A percentile compares a stretch with the other conserved stretches of the same genome.
Conservation (phyloP, 2,329 filamentous ascomycete species). For the Aspergillus bombycis region DNA sequence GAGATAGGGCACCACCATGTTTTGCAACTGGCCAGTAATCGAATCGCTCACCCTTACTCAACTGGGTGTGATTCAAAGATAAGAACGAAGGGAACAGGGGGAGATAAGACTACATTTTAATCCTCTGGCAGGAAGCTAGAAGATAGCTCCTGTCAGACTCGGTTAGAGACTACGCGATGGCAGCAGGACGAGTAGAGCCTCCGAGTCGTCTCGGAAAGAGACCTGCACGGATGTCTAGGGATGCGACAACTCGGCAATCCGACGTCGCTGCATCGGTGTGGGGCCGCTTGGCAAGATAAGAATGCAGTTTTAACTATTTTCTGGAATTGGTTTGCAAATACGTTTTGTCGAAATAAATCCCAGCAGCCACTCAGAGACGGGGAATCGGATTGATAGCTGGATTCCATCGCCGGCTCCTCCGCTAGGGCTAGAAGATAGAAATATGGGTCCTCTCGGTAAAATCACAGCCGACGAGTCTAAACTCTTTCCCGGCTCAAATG, state of each 20-base stretch:
- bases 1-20: constrained; percentile 12
- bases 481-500: neutral
- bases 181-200: too few relatives aligned
- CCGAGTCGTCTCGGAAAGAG: neutral
- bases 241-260: neutral
- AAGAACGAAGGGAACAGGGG: neutral
- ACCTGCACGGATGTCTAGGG: neutral
- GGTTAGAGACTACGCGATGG: neutral
- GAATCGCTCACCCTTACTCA: neutral
- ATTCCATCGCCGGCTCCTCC: neutral
- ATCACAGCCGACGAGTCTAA: neutral
- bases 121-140: neutral
- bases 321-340: neutral
- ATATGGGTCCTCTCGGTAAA: neutral
- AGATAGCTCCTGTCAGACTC: neutral
- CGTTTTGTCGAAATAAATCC: neutral
- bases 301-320: neutral
- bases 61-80: neutral
- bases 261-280: neutral
- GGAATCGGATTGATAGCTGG: neutral
- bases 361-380: neutral
- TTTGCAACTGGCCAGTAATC: neutral
- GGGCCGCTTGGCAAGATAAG: neutral
- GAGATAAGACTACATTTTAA: neutral
- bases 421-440: neutral